Evolutionary conservation across 148 eudicot genomes (phyloP).

Genomic region (Rhododendron griersonianum): DNA sequence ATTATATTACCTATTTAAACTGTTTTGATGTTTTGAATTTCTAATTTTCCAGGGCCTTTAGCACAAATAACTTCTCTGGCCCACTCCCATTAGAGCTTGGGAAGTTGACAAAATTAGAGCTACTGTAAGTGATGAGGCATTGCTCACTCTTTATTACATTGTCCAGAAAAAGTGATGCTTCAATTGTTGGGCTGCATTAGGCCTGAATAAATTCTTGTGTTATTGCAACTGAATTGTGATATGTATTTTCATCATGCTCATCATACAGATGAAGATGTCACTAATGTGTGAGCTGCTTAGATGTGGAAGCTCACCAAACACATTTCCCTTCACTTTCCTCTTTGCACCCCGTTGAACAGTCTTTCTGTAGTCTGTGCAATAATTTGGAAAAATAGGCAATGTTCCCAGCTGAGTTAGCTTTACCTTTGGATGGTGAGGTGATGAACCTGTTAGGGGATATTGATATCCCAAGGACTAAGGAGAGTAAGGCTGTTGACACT

Average conservation of each 20-base stretch:
- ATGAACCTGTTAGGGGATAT: background rate
- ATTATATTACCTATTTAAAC: background rate
- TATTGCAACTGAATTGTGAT: background rate
- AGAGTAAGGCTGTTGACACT: background rate
- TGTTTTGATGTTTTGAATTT: slow-evolving; percentile 2
- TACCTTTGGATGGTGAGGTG: background rate
- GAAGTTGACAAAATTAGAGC: slow-evolving; percentile 39
- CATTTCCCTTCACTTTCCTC: background rate
- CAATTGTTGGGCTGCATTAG: background rate
- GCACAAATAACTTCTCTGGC: slow-evolving; percentile 69
- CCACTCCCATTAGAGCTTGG: slow-evolving; percentile 77
- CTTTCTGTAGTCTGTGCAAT: background rate
- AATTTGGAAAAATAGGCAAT: no score
- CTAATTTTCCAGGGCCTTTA: slow-evolving; percentile 41
- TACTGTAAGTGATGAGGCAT: slow-evolving; percentile 44
- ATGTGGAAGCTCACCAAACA: background rate
- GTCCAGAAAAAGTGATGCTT: background rate
- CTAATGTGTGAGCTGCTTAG: background rate
- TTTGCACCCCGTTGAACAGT: background rate
- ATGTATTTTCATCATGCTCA: slow-evolving; percentile 1
- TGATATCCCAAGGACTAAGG: background rate
- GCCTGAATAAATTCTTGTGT: background rate
- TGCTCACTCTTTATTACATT: background rate
- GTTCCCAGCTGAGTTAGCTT: background rate
- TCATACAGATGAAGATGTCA: background rate